Conservation (phyloP, 2,329 filamentous ascomycete species). For the Penicillium psychrosexuale region DNA sequence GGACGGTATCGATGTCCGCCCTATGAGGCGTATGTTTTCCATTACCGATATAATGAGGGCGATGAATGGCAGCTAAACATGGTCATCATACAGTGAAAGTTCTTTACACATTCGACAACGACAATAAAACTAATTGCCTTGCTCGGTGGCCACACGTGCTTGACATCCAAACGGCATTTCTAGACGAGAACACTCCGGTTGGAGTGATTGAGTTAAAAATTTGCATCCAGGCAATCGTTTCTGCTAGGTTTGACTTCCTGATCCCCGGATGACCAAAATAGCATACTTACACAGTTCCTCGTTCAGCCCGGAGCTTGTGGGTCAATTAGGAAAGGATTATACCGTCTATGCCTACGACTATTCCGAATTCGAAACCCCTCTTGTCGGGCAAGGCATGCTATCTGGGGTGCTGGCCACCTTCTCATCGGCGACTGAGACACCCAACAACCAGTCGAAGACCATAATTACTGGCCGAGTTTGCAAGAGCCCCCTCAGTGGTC, state of each 20-base stretch:
- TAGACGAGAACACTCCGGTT: conserved; percentile 78
- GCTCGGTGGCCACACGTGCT: conserved; percentile 79
- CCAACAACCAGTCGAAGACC: conserved; percentile 58
- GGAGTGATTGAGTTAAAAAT: conserved; percentile 83
- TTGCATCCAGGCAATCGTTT: conserved; percentile 78
- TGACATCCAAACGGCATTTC: conserved; percentile 71
- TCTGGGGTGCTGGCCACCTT: conserved; percentile 72
- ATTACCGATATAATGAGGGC: neutral
- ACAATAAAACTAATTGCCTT: conserved; percentile 83
- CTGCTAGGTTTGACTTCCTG: conserved; percentile 51
- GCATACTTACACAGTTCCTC: conserved; percentile 9
- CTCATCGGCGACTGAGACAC: conserved; percentile 51
- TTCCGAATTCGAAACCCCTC: conserved; percentile 86
- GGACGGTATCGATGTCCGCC: conserved; percentile 57
- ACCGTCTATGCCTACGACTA: conserved; percentile 97
- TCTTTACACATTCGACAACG: conserved; percentile 90
- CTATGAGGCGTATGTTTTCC: conserved; percentile 63
- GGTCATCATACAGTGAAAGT: conserved; percentile 70
- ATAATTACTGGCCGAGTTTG: conserved; percentile 83
- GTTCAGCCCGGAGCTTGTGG: conserved; percentile 77
- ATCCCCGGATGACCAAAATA: neutral
- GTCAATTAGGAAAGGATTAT: conserved; percentile 73
- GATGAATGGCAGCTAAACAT: conserved; percentile 16
- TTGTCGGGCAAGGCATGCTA: conserved; percentile 93
- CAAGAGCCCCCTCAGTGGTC: conserved; percentile 71